These are phyloP conservation scores for Priceomyces carsonii DNA, from an alignment of 805 yeast genomes.

Conservation along the genomic window DNA sequence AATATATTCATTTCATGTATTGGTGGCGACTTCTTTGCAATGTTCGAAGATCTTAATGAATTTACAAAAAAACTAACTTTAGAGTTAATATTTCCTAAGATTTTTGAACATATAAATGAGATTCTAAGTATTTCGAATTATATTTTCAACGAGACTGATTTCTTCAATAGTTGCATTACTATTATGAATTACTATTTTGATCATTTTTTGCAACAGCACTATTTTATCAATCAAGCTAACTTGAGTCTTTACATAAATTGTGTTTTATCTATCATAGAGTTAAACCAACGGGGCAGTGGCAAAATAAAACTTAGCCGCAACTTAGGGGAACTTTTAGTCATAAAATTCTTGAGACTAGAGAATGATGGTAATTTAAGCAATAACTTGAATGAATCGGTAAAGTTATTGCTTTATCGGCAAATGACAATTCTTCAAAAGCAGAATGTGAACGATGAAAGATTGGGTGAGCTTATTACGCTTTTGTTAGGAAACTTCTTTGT, in stretches of 20 bases:
- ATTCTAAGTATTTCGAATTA: slow-evolving; percentile 33
- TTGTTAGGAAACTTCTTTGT: slow-evolving; percentile 30
- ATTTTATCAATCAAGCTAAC: slow-evolving; percentile 19
- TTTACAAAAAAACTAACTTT: slow-evolving; percentile 35
- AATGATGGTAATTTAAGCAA: slow-evolving; percentile 11
- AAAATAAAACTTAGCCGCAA: slow-evolving; percentile 18
- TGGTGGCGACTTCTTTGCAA: slow-evolving; percentile 19
- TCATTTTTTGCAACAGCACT: slow-evolving; percentile 32
- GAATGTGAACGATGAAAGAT: slow-evolving; percentile 30
- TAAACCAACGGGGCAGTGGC: slow-evolving; percentile 7
- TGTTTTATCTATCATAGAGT: slow-evolving; percentile 33
- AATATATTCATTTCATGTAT: slow-evolving; percentile 35
- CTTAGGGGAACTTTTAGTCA: slow-evolving; percentile 28
- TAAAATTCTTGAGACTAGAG: slow-evolving; percentile 27
- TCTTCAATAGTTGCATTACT: slow-evolving; percentile 22
- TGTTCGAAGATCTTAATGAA: slow-evolving; percentile 29
- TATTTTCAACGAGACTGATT: slow-evolving; percentile 34
- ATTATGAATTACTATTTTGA: slow-evolving; percentile 26
- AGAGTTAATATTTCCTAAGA: slow-evolving; percentile 34
- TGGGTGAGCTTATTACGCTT: slow-evolving; percentile 33
- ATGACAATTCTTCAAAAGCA: slow-evolving; percentile 29
- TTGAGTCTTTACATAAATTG: slow-evolving; percentile 29
- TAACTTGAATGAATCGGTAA: slow-evolving; percentile 20
- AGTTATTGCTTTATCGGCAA: slow-evolving; percentile 34
- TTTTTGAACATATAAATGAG: slow-evolving; percentile 36